Evolutionary conservation across 768 basidiomycete genomes (phyloP).

Genomic region (Psilocybe subaeruginosa): DNA sequence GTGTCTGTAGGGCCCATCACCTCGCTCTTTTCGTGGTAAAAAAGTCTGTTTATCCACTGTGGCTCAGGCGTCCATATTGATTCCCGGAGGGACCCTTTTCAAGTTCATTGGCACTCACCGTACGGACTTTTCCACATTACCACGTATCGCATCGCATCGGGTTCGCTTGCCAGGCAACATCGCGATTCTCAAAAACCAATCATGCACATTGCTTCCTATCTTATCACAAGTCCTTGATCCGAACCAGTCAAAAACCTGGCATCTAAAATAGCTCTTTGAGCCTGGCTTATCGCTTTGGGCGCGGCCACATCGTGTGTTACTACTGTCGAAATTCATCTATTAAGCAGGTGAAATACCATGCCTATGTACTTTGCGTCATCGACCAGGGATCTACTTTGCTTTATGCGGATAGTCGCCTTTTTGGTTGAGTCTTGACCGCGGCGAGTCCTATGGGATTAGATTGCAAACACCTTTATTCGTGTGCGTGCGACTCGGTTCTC

Average conservation of each 20-base stretch:
- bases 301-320: not conserved
- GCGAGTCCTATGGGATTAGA: no score
- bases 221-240: not conserved
- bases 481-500: no score
- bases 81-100: slow-evolving; percentile 3
- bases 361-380: no score
- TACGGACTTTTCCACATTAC: not conserved
- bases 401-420: no score
- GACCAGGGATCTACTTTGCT: not conserved
- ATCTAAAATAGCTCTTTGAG: not conserved
- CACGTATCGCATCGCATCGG: not conserved
- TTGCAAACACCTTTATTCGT: no score
- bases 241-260: not conserved
- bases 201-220: not conserved
- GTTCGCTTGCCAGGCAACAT: not conserved
- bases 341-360: no score
- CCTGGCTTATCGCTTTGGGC: not conserved
- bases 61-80: slow-evolving; percentile 12
- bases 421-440: no score
- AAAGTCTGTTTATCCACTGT: not conserved
- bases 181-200: not conserved
- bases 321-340: not conserved
- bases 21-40: slow-evolving; percentile 10
- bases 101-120: not conserved
- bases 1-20: slow-evolving; percentile 14